Conservation (phyloP, 306 rosid species). For the Citrullus colocynthis region DNA sequence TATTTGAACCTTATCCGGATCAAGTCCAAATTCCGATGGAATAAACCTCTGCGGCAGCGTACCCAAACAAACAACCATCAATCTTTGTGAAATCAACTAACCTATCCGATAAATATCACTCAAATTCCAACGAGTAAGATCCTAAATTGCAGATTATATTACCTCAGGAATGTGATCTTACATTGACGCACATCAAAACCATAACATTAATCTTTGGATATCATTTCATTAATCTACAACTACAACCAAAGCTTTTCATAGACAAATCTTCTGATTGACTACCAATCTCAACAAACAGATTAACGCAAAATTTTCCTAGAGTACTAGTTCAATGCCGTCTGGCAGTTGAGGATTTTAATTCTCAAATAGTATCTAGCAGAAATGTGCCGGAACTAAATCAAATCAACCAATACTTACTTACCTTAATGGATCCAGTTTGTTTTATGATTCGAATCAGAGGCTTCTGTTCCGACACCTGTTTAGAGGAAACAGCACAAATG, state of each 20-base stretch:
- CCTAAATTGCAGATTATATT: background rate
- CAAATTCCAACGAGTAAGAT: background rate
- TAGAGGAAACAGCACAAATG: slow-evolving; percentile 51
- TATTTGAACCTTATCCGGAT: slow-evolving; percentile 44
- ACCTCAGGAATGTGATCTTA: background rate
- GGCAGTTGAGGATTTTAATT: background rate
- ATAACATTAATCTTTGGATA: background rate
- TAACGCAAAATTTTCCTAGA: background rate
- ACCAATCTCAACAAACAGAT: background rate
- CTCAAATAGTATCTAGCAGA: background rate
- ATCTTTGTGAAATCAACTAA: background rate
- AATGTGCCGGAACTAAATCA: background rate
- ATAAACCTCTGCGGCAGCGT: slow-evolving; percentile 43
- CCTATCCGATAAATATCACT: background rate
- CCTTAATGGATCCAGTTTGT: slow-evolving; percentile 54
- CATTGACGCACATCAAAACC: background rate
- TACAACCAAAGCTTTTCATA: too few relatives aligned
- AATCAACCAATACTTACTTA: slow-evolving; percentile 14
- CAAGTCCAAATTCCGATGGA: slow-evolving; percentile 75
- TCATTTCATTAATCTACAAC: background rate
- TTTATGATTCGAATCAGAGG: slow-evolving; percentile 52
- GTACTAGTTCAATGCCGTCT: background rate
- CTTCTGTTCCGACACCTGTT: slow-evolving; percentile 37
- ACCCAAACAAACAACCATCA: slow-evolving; percentile 8
- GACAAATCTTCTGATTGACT: too few relatives aligned